A percentile compares a stretch with the other conserved stretches of the same genome.
phyloP scores from a whole-genome alignment of 768 basidiomycete genomes.

The Cyclocybe aegerita region DNA sequence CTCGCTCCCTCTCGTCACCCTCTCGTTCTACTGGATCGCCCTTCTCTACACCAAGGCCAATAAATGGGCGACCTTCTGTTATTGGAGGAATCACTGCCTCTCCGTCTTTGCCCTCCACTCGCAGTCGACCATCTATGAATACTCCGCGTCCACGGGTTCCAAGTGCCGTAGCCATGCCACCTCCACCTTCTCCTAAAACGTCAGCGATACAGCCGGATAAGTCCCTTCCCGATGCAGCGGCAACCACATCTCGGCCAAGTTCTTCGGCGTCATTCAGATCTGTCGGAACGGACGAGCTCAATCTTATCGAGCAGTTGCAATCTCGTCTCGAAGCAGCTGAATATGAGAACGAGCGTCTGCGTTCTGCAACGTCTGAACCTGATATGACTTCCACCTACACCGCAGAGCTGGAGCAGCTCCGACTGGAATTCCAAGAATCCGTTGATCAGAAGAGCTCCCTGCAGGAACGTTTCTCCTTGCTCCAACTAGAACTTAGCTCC shows the following conservation, averaged over 20 bases:
- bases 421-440: constrained; percentile 46
- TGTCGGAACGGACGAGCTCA: constrained; percentile 31
- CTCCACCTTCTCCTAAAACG: constrained; percentile 63
- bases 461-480: constrained; percentile 9
- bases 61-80: constrained; percentile 21
- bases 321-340: constrained; percentile 62
- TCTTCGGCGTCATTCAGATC: constrained; percentile 39
- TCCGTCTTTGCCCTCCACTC: constrained; percentile 29
- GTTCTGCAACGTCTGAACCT: constrained; percentile 25
- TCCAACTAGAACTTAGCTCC: constrained; percentile 9
- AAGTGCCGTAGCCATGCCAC: constrained; percentile 79
- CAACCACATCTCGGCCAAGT: constrained; percentile 28
- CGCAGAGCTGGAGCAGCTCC: constrained; percentile 36
- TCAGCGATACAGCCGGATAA: constrained; percentile 10
- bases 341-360: constrained; percentile 67
- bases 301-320: constrained; percentile 40
- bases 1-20: constrained; percentile 37
- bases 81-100: constrained; percentile 31
- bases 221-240: background rate
- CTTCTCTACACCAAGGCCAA: constrained; percentile 67
- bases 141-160: constrained; percentile 70
- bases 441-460: constrained; percentile 10
- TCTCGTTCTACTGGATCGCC: constrained; percentile 58
- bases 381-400: constrained; percentile 40
- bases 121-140: constrained; percentile 39